phyloP scores from a whole-genome alignment of 2,329 filamentous ascomycete genomes.

The Decorospora gaudefroyi region DNA sequence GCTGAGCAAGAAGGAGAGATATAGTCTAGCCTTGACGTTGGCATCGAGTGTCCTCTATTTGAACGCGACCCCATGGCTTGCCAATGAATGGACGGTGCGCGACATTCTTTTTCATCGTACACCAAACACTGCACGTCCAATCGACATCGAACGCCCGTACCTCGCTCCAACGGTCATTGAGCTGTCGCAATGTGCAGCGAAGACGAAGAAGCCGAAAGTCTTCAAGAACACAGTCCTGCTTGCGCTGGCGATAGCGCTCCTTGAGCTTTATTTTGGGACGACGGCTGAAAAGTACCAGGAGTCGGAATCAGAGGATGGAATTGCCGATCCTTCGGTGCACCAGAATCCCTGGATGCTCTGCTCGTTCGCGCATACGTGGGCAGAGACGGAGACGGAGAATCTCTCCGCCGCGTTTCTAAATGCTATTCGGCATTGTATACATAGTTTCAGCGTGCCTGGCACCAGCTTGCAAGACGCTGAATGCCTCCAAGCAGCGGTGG shows the following conservation, averaged over 20 bases:
- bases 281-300: slow-evolving; percentile 40
- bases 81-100: slow-evolving; percentile 40
- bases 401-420: slow-evolving; percentile 44
- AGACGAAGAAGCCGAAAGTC: slow-evolving; percentile 11
- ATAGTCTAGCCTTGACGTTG: slow-evolving; percentile 44
- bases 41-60: slow-evolving; percentile 46
- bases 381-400: slow-evolving; percentile 41
- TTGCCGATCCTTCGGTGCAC: slow-evolving; percentile 17
- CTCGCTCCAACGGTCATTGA: slow-evolving; percentile 26
- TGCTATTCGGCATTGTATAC: slow-evolving; percentile 44
- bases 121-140: slow-evolving; percentile 16
- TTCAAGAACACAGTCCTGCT: slow-evolving; percentile 45
- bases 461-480: slow-evolving; percentile 41
- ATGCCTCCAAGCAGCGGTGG: slow-evolving; percentile 45
- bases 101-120: slow-evolving; percentile 43
- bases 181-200: slow-evolving; percentile 8
- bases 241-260: slow-evolving; percentile 41
- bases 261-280: slow-evolving; percentile 47
- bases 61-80: slow-evolving; percentile 46
- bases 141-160: slow-evolving; percentile 44
- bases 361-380: slow-evolving; percentile 44
- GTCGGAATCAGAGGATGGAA: slow-evolving; percentile 23
- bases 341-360: slow-evolving; percentile 39
- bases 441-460: slow-evolving; percentile 42
- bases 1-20: slow-evolving; percentile 44